Conservation (phyloP, 768 basidiomycete species). For the Leccinum imitatum region DNA sequence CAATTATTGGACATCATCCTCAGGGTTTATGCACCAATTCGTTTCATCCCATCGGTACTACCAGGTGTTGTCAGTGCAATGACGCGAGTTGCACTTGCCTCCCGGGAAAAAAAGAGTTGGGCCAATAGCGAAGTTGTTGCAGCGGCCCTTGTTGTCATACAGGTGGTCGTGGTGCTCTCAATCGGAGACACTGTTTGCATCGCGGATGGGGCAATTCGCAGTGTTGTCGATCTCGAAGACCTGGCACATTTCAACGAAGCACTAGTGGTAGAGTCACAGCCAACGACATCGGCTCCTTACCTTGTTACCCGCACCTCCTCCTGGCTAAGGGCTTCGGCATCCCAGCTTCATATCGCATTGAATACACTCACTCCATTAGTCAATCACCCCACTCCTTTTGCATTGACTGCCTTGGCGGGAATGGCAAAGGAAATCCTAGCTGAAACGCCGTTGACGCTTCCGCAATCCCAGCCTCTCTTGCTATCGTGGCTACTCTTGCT, state of each 20-base stretch:
- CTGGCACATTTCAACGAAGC: conserved; percentile 39
- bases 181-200: conserved; percentile 70
- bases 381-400: conserved; percentile 68
- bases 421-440: conserved; percentile 58
- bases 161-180: conserved; percentile 50
- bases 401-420: conserved; percentile 53
- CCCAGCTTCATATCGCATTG: conserved; percentile 82
- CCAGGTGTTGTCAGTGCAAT: conserved; percentile 82
- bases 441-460: conserved; percentile 59
- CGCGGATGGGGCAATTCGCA: conserved; percentile 55
- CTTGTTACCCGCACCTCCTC: conserved; percentile 60
- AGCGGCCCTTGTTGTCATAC: conserved; percentile 56
- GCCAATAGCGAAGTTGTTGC: conserved; percentile 69
- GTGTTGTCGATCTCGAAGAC: conserved; percentile 62
- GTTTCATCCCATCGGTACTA: conserved; percentile 65
- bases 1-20: conserved; percentile 56
- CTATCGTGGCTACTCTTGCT: conserved; percentile 74
- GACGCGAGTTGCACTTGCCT: conserved; percentile 66
- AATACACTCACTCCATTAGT: conserved; percentile 71
- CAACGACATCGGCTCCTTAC: conserved; percentile 37
- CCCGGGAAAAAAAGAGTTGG: conserved; percentile 58
- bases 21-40: conserved; percentile 44
- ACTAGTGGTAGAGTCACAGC: conserved; percentile 16
- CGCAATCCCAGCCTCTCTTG: conserved; percentile 64
- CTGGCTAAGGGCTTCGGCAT: conserved; percentile 80